Percentiles rank a stretch among this genome's conserved stretches.
Evolutionary conservation across 2,329 filamentous ascomycete genomes (phyloP).

Genomic region (Coniella lustricola): DNA sequence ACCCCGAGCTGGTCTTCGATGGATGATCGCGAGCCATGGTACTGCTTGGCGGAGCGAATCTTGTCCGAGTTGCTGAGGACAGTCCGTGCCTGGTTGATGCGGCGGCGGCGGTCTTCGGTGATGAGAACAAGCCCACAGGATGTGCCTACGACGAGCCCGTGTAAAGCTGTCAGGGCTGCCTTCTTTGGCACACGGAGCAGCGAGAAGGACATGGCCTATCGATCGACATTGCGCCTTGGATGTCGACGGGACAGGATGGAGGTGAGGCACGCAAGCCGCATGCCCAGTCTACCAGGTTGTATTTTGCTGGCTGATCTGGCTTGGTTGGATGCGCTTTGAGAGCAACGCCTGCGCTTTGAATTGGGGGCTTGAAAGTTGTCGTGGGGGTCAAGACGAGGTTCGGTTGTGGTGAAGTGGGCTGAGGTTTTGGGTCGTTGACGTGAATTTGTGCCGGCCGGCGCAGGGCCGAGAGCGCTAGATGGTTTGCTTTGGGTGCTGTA

Average conservation of each 20-base stretch:
- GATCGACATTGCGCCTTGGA: constrained; percentile 15
- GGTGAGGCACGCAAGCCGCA: background rate
- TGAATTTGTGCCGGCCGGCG: constrained; percentile 4
- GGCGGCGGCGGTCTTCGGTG: constrained; percentile 38
- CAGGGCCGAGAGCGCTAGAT: background rate
- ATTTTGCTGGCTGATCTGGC: too few relatives aligned
- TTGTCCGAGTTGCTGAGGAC: constrained; percentile 33
- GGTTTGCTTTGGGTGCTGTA: background rate
- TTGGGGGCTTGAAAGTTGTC: too few relatives aligned
- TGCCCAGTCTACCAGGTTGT: constrained; percentile 5
- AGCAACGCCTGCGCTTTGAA: too few relatives aligned
- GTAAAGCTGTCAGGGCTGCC: constrained; percentile 37
- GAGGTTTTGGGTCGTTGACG: constrained; percentile 1
- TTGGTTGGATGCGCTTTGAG: too few relatives aligned
- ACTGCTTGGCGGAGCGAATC: constrained; percentile 32
- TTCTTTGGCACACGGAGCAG: constrained; percentile 37
- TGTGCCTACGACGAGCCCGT: constrained; percentile 37
- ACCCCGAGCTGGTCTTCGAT: constrained; percentile 6
- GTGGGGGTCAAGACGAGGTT: background rate
- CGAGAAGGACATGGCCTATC: constrained; percentile 24
- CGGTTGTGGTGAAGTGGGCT: background rate
- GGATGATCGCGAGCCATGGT: constrained; percentile 26
- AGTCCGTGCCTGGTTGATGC: constrained; percentile 33
- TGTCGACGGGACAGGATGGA: constrained; percentile 11
- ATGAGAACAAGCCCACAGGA: constrained; percentile 37